Evolutionary conservation across 2,329 filamentous ascomycete genomes (phyloP).

Genomic region (Nakataea oryzae): DNA sequence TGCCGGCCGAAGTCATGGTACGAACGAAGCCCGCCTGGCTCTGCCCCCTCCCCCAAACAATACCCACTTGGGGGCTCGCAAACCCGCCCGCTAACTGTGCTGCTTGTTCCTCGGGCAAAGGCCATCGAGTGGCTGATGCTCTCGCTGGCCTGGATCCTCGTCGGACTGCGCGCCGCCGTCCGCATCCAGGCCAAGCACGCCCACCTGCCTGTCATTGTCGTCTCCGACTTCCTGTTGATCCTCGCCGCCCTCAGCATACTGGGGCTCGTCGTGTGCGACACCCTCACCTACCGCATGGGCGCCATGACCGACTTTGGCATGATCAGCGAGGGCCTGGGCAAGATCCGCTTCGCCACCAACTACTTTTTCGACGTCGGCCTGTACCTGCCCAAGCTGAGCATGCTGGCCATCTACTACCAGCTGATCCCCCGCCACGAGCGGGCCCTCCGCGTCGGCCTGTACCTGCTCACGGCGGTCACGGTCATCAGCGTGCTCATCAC

Average conservation of each 20-base stretch:
- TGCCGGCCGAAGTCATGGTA: background rate
- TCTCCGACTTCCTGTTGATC: background rate
- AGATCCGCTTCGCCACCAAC: background rate
- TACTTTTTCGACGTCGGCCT: background rate
- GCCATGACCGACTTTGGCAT: background rate
- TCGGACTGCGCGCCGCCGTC: background rate
- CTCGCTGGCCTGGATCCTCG: background rate
- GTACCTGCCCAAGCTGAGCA: background rate
- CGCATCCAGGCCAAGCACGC: background rate
- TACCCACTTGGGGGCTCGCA: no score
- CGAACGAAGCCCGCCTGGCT: background rate
- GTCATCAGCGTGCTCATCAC: background rate
- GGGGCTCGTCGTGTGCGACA: background rate
- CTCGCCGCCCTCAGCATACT: background rate
- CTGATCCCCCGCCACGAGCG: background rate
- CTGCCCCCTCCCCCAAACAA: no score
- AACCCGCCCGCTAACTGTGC: no score
- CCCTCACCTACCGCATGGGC: background rate
- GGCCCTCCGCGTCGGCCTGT: background rate
- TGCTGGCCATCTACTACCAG: background rate
- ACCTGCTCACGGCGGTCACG: background rate
- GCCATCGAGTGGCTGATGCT: background rate
- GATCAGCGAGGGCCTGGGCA: background rate
- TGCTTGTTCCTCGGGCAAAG: no score
- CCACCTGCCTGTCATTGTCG: background rate